Base-by-base conservation (phyloP, 352 stramenopile genomes). In the Phytophthora cactorum region DNA sequence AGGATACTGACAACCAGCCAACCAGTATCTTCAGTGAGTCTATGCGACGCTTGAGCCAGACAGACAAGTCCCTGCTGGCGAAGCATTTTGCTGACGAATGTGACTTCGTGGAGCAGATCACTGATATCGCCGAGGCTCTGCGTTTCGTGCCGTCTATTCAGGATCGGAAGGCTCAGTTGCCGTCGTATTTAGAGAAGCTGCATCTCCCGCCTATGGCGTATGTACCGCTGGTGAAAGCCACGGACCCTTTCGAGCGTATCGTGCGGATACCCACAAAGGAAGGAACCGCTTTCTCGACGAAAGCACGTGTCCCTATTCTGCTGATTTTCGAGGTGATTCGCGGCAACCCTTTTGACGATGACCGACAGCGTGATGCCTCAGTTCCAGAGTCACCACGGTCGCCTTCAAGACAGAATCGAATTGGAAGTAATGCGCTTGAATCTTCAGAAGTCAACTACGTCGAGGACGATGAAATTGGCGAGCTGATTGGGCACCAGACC, bases 41-140 rank as follows among this genome's bases (percentile, higher is more conserved):
- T 28, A 82, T 87, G 36, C 76, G 82, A 34, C 77, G 88, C 3
- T 89, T 94, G 84, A 96, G 86, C 62, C 75, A 89, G 11, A 79
- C 85, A 0, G 87, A 96, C 67, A 93, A 95, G 65, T 88, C 81
- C 2, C 74, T 95, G 9, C 63, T 96, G 28, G 87, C 86, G 2
- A 90, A 93, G 56, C 86, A 95, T 60, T 96, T 96, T 60, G 84
- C 81, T 10, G 88, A 94, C 49, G 88, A 97, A 63, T 94, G 89
- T 52, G 82, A 93, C 53, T 97, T 97, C 56, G 89, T 97, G 7
- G 78, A 96, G 72, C 88, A 95, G 56, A 92, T 97, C 50, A 97
- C 89, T 2, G 86, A 93, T 51, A 93, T 96, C 61, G 85, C 89
- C 0, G 89, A 97, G 53, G 74, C 77, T 2, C 63, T 97, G 45